These are phyloP conservation scores for Saccharomyces pastorianus DNA, from an alignment of 1,139 yeast genomes.

Conservation along the genomic window DNA sequence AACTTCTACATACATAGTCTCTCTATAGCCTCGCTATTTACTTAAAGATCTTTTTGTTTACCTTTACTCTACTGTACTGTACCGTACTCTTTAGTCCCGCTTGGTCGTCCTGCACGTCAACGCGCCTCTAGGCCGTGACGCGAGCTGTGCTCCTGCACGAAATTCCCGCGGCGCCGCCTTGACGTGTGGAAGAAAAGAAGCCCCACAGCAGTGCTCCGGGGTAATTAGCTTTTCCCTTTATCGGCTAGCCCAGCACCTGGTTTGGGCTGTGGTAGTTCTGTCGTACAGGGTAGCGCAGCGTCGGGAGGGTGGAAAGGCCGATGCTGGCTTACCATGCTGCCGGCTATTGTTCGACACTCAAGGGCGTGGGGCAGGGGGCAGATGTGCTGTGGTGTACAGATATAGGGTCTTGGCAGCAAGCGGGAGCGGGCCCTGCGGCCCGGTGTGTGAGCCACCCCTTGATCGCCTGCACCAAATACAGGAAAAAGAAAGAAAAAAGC, in stretches of 20 bases:
- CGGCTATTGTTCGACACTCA: neutral
- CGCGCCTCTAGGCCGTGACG: neutral
- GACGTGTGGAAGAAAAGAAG: neutral
- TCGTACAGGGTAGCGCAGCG: neutral
- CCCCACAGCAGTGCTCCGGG: neutral
- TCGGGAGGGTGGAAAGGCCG: neutral
- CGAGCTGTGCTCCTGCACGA: neutral
- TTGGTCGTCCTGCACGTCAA: neutral
- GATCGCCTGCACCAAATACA: neutral
- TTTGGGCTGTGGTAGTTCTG: neutral
- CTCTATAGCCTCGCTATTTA: neutral
- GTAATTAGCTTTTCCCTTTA: neutral
- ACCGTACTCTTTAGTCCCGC: neutral
- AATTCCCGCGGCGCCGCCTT: neutral
- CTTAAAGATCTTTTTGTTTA: neutral
- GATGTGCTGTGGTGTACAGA: neutral
- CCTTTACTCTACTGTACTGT: neutral
- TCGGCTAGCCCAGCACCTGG: neutral
- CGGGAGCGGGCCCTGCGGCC: neutral
- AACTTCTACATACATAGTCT: neutral
- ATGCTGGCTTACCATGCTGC: neutral
- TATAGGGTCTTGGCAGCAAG: neutral
- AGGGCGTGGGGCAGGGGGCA: neutral
- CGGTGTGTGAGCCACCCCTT: neutral
- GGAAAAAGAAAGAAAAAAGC: neutral